A percentile compares a stretch with the other conserved stretches of the same genome.
These are phyloP conservation scores for Pichia sp. DNA, from an alignment of 1,139 yeast genomes.

Conservation along the genomic window DNA sequence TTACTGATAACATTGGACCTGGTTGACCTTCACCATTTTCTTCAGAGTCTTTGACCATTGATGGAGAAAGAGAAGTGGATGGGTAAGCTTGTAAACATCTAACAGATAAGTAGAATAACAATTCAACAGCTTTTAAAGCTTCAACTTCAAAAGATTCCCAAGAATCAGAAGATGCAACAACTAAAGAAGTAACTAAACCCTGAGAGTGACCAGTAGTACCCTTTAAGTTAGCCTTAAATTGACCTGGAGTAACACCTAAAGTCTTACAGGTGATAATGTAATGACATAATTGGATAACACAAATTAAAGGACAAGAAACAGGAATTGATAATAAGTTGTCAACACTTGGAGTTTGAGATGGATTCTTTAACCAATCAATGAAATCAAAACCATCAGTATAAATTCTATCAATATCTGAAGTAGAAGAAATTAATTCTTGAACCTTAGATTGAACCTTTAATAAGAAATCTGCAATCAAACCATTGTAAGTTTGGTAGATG, in stretches of 20 bases:
- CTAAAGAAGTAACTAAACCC: constrained; percentile 91
- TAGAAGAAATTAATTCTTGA: constrained; percentile 60
- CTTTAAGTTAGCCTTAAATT: constrained; percentile 59
- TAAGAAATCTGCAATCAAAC: constrained; percentile 67
- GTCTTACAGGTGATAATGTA: constrained; percentile 82
- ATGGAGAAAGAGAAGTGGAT: constrained; percentile 88
- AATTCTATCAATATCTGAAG: constrained; percentile 76
- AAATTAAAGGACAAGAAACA: constrained; percentile 91
- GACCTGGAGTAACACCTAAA: constrained; percentile 86
- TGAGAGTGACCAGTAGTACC: constrained; percentile 99
- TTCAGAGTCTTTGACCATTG: constrained; percentile 86
- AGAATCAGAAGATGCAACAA: constrained; percentile 76
- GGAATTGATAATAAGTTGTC: constrained; percentile 89
- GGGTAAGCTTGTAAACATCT: constrained; percentile 90
- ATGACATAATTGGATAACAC: constrained; percentile 91
- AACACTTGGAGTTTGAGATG: constrained; percentile 82
- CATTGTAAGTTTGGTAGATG: constrained; percentile 68
- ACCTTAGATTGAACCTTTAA: constrained; percentile 63
- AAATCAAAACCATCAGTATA: constrained; percentile 93
- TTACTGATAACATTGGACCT: constrained; percentile 92
- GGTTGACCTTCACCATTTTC: constrained; percentile 96
- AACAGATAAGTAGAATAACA: constrained; percentile 88
- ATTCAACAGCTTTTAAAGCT: constrained; percentile 71
- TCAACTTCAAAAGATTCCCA: constrained; percentile 78
- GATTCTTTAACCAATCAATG: constrained; percentile 76